Percentiles rank a stretch among this genome's conserved stretches.
These are phyloP conservation scores for Saccharomycopsis javanensis DNA, from an alignment of 805 yeast species.

Conservation along the genomic window DNA sequence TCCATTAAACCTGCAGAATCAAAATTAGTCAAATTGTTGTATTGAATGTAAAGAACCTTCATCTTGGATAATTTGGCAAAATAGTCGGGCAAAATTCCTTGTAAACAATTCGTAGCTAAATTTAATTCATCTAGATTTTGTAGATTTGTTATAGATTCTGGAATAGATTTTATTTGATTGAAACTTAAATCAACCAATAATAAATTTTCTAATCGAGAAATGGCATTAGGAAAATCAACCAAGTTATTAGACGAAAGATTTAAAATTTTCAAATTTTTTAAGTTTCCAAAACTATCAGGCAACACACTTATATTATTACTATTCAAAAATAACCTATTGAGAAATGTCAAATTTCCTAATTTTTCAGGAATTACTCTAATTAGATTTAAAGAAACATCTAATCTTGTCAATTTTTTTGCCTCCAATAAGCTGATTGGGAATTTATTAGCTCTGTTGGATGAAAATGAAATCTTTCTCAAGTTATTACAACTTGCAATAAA, in stretches of 20 bases:
- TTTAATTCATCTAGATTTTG: constrained; percentile 57
- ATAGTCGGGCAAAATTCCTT: constrained; percentile 41
- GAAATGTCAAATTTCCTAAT: constrained; percentile 39
- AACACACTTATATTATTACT: constrained; percentile 61
- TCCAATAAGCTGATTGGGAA: constrained; percentile 69
- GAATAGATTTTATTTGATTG: constrained; percentile 55
- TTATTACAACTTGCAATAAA: constrained; percentile 68
- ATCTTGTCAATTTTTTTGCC: constrained; percentile 52
- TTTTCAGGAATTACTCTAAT: constrained; percentile 52
- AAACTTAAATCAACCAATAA: constrained; percentile 71
- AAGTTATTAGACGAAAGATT: constrained; percentile 77
- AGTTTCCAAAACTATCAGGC: constrained; percentile 50
- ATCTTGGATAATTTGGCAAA: constrained; percentile 46
- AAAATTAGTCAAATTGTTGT: constrained; percentile 44
- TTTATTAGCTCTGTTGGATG: constrained; percentile 59
- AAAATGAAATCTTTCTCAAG: constrained; percentile 55
- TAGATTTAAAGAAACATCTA: constrained; percentile 73
- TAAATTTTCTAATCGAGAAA: constrained; percentile 50
- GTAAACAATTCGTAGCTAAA: constrained; percentile 61
- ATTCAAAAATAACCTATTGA: constrained; percentile 55
- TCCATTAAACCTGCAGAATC: constrained; percentile 43
- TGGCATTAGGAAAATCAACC: constrained; percentile 50
- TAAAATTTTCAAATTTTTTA: constrained; percentile 45
- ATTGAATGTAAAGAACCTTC: constrained; percentile 67
- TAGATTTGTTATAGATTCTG: constrained; percentile 51